phyloP scores from a whole-genome alignment of 805 yeast species.

The Candida germanica region DNA sequence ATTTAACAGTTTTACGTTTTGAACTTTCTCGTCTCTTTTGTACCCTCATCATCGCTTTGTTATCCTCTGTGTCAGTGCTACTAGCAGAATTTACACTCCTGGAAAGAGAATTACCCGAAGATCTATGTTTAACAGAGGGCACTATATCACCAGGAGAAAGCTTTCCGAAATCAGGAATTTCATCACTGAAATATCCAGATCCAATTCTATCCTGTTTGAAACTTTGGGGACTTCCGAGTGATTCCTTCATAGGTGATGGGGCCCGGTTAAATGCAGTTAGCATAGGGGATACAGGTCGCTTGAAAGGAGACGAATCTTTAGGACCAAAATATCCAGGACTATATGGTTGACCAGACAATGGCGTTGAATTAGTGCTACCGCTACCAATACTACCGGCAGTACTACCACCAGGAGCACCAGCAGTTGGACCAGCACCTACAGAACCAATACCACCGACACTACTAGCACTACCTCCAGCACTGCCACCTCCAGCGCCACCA shows the following conservation, averaged over 20 bases:
- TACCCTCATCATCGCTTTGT: slow-evolving; percentile 44
- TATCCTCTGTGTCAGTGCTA: slow-evolving; percentile 66
- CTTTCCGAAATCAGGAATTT: slow-evolving; percentile 14
- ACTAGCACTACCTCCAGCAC: slow-evolving; percentile 1
- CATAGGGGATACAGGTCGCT: slow-evolving; percentile 47
- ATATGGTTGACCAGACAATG: slow-evolving; percentile 2
- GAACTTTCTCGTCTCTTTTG: slow-evolving; percentile 55
- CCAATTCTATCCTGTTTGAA: slow-evolving; percentile 29
- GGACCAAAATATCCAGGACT: slow-evolving; percentile 10
- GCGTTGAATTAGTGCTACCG: slow-evolving; percentile 2
- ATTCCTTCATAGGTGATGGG: slow-evolving; percentile 16
- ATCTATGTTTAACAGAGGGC: slow-evolving; percentile 15
- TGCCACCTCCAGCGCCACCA: slow-evolving; percentile 1
- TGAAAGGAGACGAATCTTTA: slow-evolving; percentile 36
- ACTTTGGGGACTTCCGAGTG: slow-evolving; percentile 10
- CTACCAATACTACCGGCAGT: not conserved
- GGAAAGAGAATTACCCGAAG: slow-evolving; percentile 23
- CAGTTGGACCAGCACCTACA: slow-evolving; percentile 1
- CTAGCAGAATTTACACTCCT: slow-evolving; percentile 46
- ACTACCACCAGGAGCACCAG: not conserved
- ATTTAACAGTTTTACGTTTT: slow-evolving; percentile 19
- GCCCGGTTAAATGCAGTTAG: slow-evolving; percentile 13
- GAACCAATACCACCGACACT: not conserved
- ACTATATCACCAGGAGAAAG: slow-evolving; percentile 11
- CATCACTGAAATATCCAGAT: slow-evolving; percentile 13